Percentiles rank a stretch among this genome's conserved stretches.
These are phyloP conservation scores for Hypoxylon sp. DNA, from an alignment of 2,329 filamentous ascomycete genomes.

Conservation along the genomic window DNA sequence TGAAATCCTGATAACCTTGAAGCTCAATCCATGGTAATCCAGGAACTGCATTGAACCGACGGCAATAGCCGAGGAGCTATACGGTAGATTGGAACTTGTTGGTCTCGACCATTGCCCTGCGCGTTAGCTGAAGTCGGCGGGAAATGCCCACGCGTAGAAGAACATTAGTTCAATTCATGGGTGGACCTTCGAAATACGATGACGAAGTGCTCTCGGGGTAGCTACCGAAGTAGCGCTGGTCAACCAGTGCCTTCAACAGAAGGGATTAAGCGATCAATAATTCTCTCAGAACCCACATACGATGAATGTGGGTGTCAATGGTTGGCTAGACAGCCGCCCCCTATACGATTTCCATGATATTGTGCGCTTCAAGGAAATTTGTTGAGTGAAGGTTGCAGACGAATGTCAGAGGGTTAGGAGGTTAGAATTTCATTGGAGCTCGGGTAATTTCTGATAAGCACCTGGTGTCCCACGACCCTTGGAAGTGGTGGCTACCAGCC, in stretches of 20 bases:
- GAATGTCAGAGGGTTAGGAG: not conserved
- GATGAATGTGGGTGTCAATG: not conserved
- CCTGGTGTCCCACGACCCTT: slow-evolving; percentile 8
- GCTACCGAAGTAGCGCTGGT: slow-evolving; percentile 11
- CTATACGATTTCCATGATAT: slow-evolving; percentile 2
- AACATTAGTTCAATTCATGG: slow-evolving; percentile 1
- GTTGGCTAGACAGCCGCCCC: slow-evolving; percentile 29
- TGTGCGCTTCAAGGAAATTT: not conserved
- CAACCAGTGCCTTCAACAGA: slow-evolving; percentile 1
- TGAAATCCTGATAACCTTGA: slow-evolving; percentile 5
- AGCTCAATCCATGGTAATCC: slow-evolving; percentile 5
- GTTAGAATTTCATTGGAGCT: not conserved
- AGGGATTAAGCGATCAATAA: slow-evolving; percentile 16
- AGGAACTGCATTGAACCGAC: slow-evolving; percentile 3
- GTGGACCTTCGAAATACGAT: not conserved
- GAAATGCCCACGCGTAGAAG: not conserved
- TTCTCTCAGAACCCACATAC: not conserved
- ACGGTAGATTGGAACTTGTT: slow-evolving; percentile 32
- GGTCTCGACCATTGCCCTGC: slow-evolving; percentile 33
- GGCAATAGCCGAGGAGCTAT: slow-evolving; percentile 11
- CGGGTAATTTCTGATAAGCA: slow-evolving; percentile 21
- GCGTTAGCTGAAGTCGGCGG: slow-evolving; percentile 14
- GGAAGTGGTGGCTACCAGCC: not conserved
- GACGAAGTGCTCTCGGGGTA: not conserved
- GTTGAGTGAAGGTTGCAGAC: slow-evolving; percentile 21